These are phyloP conservation scores for Artemisia tridentata DNA, from an alignment of 129 eudicot genomes.

Conservation along the genomic window DNA sequence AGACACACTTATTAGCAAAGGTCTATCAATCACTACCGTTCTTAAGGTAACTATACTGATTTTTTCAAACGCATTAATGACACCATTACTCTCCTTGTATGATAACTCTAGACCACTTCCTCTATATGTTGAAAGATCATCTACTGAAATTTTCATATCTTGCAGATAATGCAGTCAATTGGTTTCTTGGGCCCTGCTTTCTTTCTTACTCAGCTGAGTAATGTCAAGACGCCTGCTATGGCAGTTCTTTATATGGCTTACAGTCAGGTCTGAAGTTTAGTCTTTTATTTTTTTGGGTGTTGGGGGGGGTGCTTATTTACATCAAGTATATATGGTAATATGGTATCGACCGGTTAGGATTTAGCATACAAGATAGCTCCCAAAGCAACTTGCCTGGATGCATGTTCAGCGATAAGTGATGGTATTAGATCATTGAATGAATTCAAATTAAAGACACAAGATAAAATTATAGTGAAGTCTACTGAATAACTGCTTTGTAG, in stretches of 20 bases:
- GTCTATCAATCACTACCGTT: conserved; percentile 81
- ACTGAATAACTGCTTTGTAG: neutral
- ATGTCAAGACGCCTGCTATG: too few species aligned
- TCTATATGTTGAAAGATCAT: neutral
- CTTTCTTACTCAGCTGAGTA: conserved; percentile 76
- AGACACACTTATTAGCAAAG: conserved; percentile 81
- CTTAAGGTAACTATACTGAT: conserved; percentile 58
- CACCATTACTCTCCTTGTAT: conserved; percentile 13
- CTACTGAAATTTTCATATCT: conserved; percentile 13
- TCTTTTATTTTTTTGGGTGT: too few species aligned
- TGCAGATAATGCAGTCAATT: conserved; percentile 95
- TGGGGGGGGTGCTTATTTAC: too few species aligned
- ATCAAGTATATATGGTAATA: too few species aligned
- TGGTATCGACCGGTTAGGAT: too few species aligned
- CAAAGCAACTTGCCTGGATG: neutral
- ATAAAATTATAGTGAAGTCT: neutral
- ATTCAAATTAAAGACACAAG: neutral
- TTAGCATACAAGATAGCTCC: too few species aligned
- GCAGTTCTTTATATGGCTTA: too few species aligned
- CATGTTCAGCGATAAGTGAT: neutral
- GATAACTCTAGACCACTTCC: neutral
- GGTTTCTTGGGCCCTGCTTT: conserved; percentile 97
- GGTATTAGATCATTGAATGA: neutral
- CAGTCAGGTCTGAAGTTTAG: too few species aligned
- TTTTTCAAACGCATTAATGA: conserved; percentile 4